phyloP scores from a whole-genome alignment of 805 yeast species.

The Candida ulmi region DNA sequence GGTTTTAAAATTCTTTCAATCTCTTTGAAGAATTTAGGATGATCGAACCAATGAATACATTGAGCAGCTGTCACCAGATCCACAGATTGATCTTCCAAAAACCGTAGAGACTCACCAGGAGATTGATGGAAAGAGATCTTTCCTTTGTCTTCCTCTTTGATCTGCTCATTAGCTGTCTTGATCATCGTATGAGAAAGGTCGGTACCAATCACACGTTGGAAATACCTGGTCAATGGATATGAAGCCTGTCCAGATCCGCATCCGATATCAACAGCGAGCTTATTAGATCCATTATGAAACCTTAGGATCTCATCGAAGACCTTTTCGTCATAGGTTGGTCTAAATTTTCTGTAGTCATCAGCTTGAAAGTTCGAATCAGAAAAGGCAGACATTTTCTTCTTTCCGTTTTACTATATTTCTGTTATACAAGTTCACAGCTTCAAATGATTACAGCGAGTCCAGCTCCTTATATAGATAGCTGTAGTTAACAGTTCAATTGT shows the following conservation, averaged over 20 bases:
- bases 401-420: not conserved
- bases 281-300: conserved; percentile 35
- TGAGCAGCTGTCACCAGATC: conserved; percentile 79
- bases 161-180: conserved; percentile 32
- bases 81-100: conserved; percentile 32
- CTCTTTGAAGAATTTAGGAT: conserved; percentile 44
- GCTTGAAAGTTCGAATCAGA: conserved; percentile 48
- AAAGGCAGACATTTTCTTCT: conserved; percentile 56
- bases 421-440: too few species aligned
- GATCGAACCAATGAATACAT: conserved; percentile 82
- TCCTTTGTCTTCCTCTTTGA: conserved; percentile 7
- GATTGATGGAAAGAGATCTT: conserved; percentile 15
- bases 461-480: too few species aligned
- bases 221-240: conserved; percentile 37
- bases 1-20: conserved; percentile 45
- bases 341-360: conserved; percentile 43
- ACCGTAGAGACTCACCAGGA: conserved; percentile 22
- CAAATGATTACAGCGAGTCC: too few species aligned
- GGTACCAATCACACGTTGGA: conserved; percentile 51
- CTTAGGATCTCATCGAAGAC: conserved; percentile 38
- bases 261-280: conserved; percentile 61
- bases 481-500: too few species aligned
- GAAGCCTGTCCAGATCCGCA: conserved; percentile 81
- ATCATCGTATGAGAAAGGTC: conserved; percentile 61
- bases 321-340: conserved; percentile 62